Evolutionary conservation across 768 basidiomycete genomes (phyloP).

Genomic region (Postia placenta): DNA sequence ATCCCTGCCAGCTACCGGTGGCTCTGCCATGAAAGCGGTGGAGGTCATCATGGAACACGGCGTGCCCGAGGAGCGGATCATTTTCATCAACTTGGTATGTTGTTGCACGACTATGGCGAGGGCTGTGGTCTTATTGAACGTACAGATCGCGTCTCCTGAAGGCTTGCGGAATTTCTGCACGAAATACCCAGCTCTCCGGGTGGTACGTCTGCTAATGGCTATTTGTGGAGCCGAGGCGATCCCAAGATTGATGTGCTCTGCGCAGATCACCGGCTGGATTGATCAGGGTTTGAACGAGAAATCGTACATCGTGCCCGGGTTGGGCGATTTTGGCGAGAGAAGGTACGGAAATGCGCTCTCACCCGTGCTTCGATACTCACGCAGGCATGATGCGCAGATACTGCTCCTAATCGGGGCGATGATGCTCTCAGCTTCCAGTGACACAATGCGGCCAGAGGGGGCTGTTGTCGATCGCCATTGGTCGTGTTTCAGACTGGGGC

Average conservation of each 20-base stretch:
- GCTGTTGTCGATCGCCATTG: too few relatives aligned
- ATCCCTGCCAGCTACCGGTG: slow-evolving; percentile 69
- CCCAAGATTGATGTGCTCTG: background rate
- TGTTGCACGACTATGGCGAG: background rate
- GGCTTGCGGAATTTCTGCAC: slow-evolving; percentile 78
- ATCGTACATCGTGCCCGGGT: slow-evolving; percentile 85
- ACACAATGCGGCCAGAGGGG: too few relatives aligned
- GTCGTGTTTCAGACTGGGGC: background rate
- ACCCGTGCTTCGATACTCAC: background rate
- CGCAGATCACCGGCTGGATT: slow-evolving; percentile 91
- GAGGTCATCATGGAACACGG: slow-evolving; percentile 89
- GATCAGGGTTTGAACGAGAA: slow-evolving; percentile 89
- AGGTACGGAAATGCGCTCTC: slow-evolving; percentile 38
- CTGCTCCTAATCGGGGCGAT: slow-evolving; percentile 7
- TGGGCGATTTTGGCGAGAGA: slow-evolving; percentile 97
- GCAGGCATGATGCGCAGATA: slow-evolving; percentile 3
- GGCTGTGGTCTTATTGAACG: too few relatives aligned
- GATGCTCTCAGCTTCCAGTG: background rate
- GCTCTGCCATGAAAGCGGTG: slow-evolving; percentile 96
- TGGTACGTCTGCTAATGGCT: slow-evolving; percentile 45
- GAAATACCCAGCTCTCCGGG: slow-evolving; percentile 68
- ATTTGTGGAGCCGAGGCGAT: background rate
- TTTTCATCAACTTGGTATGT: slow-evolving; percentile 87
- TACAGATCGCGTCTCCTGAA: slow-evolving; percentile 83
- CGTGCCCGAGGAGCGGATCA: slow-evolving; percentile 91